Evolutionary conservation across 73 alveolate genomes (phyloP).

Genomic region (Paraurostyla sp.): DNA sequence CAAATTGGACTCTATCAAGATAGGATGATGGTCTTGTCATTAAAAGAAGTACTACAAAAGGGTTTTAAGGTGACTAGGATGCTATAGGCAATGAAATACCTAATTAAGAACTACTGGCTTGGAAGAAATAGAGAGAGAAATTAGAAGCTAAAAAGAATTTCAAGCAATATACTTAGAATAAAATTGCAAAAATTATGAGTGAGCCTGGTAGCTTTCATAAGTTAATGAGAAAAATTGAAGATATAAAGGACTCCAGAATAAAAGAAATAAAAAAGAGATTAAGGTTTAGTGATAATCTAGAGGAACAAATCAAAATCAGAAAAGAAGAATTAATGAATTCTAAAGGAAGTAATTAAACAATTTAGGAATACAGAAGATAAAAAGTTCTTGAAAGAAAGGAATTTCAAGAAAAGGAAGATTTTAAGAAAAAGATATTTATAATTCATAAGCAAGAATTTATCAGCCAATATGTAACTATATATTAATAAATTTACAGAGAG

Average conservation of each 20-base stretch:
- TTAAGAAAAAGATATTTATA: constrained; percentile 1
- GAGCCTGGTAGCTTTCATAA: background rate
- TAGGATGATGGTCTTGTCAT: constrained; percentile 4
- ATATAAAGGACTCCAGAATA: background rate
- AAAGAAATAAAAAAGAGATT: background rate
- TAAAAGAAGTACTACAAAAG: background rate
- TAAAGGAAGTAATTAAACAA: background rate
- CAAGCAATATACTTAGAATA: background rate
- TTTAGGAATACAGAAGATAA: background rate
- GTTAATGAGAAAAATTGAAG: constrained; percentile 17
- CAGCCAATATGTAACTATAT: background rate
- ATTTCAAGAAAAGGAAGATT: background rate
- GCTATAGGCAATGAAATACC: background rate
- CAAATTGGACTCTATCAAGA: constrained; percentile 2
- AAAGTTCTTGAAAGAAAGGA: constrained; percentile 30
- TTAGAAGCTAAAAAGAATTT: constrained; percentile 36
- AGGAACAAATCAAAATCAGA: background rate
- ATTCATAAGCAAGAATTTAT: constrained; percentile 16
- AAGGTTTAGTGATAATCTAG: background rate
- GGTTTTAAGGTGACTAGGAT: background rate
- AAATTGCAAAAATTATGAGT: constrained; percentile 2
- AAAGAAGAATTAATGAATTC: background rate
- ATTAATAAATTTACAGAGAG: background rate
- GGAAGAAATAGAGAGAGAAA: constrained; percentile 42
- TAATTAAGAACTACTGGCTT: background rate